A percentile compares a stretch with the other conserved stretches of the same genome.
phyloP scores from a whole-genome alignment of 768 basidiomycete genomes.

The Calocera viscosa region DNA sequence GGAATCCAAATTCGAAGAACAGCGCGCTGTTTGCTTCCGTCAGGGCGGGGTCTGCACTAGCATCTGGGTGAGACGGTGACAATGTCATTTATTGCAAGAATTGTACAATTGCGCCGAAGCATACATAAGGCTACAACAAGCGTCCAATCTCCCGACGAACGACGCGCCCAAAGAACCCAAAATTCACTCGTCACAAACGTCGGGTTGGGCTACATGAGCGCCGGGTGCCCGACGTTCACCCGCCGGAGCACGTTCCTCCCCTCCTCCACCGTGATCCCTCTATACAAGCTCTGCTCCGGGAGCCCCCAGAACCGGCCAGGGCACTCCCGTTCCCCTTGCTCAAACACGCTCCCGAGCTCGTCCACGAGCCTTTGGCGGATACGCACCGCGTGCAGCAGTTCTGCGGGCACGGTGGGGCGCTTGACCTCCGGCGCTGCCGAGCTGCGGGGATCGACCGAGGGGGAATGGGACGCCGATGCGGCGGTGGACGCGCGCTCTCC shows the following conservation, averaged over 20 bases:
- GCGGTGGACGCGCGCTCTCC: slow-evolving; percentile 15
- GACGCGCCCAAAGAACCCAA: no score
- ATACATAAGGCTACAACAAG: background rate
- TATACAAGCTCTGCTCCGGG: slow-evolving; percentile 60
- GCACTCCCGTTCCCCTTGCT: slow-evolving; percentile 48
- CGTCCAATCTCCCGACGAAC: background rate
- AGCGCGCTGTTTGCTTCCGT: background rate
- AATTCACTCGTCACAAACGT: no score
- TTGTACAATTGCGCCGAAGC: background rate
- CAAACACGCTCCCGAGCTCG: slow-evolving; percentile 60
- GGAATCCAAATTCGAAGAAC: background rate
- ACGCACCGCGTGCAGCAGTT: slow-evolving; percentile 57
- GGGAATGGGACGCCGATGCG: background rate
- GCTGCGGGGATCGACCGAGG: slow-evolving; percentile 42
- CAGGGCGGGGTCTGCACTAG: background rate
- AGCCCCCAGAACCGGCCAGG: slow-evolving; percentile 70
- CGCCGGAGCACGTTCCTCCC: slow-evolving; percentile 29
- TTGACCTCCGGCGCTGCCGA: slow-evolving; percentile 60
- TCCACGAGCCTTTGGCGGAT: slow-evolving; percentile 71
- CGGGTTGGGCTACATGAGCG: background rate
- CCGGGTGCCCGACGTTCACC: slow-evolving; percentile 2
- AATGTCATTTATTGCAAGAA: background rate
- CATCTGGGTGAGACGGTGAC: background rate
- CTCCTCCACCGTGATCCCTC: slow-evolving; percentile 45
- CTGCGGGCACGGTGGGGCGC: slow-evolving; percentile 50